These are phyloP conservation scores for Fusarium ambrosium DNA, from an alignment of 2,329 filamentous ascomycete species.

Conservation along the genomic window DNA sequence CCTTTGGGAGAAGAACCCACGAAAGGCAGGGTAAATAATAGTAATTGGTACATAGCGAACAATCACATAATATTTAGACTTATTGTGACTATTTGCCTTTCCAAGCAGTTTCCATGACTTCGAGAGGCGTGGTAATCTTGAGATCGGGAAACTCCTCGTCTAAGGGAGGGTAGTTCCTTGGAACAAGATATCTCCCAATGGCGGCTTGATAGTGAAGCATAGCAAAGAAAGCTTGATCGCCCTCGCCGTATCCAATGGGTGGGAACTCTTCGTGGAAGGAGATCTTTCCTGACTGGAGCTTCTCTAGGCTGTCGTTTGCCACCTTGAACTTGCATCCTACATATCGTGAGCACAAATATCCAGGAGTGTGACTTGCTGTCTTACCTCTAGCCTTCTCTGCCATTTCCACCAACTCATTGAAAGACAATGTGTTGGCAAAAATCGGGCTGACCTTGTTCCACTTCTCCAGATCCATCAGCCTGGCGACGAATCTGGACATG, in stretches of 20 bases:
- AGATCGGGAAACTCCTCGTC: conserved; percentile 33
- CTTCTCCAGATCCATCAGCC: conserved; percentile 29
- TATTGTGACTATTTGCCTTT: not conserved
- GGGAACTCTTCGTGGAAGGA: conserved; percentile 42
- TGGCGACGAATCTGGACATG: conserved; percentile 29
- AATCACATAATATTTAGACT: not conserved
- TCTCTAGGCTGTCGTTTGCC: conserved; percentile 35
- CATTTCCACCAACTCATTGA: conserved; percentile 22
- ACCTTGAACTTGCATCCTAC: conserved; percentile 33
- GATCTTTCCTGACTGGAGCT: conserved; percentile 41
- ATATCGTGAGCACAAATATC: rapidly evolving
- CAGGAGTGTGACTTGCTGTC: rapidly evolving
- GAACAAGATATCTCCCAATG: conserved; percentile 23
- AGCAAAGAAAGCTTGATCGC: conserved; percentile 38
- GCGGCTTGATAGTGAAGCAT: conserved; percentile 37
- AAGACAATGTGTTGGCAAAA: conserved; percentile 17
- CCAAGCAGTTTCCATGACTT: conserved; percentile 42
- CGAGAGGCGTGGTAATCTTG: conserved; percentile 14
- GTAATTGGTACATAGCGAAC: not conserved
- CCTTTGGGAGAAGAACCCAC: not conserved
- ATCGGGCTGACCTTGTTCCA: conserved; percentile 33
- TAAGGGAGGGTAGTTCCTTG: not conserved
- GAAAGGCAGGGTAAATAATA: not conserved
- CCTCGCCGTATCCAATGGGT: conserved; percentile 25
- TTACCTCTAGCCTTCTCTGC: conserved; percentile 34